phyloP scores from a whole-genome alignment of 257 asterid species.

The Cynanchum wilfordii region DNA sequence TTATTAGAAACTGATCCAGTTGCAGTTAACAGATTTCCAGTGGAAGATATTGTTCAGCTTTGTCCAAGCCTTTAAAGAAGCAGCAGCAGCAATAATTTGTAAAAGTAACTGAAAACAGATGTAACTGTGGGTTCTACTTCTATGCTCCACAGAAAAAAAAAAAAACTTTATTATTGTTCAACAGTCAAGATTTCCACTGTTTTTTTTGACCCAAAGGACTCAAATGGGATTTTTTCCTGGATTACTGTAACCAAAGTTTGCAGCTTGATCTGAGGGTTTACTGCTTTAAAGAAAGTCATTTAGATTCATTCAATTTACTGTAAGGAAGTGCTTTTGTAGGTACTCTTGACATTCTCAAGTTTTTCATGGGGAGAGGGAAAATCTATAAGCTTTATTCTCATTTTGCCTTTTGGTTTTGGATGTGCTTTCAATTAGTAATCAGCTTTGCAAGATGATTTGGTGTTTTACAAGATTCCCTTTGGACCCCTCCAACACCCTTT shows the following conservation, averaged over 20 bases:
- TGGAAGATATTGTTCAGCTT: conserved; percentile 10
- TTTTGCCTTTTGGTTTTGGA: background rate
- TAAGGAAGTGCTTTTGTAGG: background rate
- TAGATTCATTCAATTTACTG: background rate
- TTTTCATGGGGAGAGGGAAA: background rate
- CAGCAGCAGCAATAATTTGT: background rate
- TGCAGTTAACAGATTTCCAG: conserved; percentile 1
- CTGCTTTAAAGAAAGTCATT: background rate
- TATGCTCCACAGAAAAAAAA: background rate
- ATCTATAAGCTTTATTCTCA: conserved; percentile 3
- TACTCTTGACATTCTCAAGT: conserved; percentile 11
- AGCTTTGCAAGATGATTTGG: conserved; percentile 6
- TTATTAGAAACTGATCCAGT: background rate
- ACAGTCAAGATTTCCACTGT: conserved; percentile 6
- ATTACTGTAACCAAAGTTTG: background rate
- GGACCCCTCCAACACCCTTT: background rate
- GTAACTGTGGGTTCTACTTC: conserved; percentile 6
- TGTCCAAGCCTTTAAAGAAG: conserved; percentile 1
- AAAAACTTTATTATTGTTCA: conserved; percentile 5
- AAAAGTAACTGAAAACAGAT: background rate
- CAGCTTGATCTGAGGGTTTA: background rate
- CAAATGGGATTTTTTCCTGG: background rate
- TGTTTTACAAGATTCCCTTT: background rate
- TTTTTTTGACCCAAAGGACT: background rate
- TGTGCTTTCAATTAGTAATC: background rate